phyloP scores from a whole-genome alignment of 1,284 basidiomycete genomes.

The Fomitopsis pinicola region DNA sequence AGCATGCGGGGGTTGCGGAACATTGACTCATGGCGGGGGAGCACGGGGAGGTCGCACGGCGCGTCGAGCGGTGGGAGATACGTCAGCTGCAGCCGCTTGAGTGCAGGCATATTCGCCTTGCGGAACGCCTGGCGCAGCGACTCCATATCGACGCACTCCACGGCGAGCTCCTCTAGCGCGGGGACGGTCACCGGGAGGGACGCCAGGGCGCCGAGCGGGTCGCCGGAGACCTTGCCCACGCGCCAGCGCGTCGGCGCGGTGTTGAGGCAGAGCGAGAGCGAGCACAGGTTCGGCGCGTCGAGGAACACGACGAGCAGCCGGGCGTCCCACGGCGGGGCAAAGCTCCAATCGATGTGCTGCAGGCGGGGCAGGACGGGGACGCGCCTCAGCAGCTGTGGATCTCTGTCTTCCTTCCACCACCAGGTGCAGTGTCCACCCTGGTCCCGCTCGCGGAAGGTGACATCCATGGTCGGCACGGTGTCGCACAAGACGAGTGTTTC shows the following conservation, averaged over 20 bases:
- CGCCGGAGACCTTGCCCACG: neutral
- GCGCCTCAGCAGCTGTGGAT: no score
- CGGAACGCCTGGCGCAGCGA: constrained; percentile 8
- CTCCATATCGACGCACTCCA: constrained; percentile 11
- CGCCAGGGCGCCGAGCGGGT: neutral
- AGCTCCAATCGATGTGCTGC: neutral
- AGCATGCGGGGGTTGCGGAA: constrained; percentile 40
- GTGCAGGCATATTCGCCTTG: constrained; percentile 9
- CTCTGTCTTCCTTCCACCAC: no score
- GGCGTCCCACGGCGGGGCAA: neutral
- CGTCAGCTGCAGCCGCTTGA: constrained; percentile 8
- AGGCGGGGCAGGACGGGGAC: neutral
- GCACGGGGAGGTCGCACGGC: constrained; percentile 10
- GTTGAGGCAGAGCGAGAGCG: neutral
- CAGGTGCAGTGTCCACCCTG: no score
- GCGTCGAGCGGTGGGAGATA: constrained; percentile 1
- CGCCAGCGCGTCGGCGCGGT: neutral
- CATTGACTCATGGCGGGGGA: constrained; percentile 34
- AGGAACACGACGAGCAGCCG: neutral
- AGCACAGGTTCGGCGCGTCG: neutral
- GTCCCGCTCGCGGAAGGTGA: neutral
- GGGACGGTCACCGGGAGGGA: neutral
- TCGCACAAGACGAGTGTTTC: neutral
- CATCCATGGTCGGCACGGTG: neutral
- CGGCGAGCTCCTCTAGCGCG: constrained; percentile 7